Evolutionary conservation across 352 stramenopile genomes (phyloP).

Genomic region (Phytophthora agathidicida): DNA sequence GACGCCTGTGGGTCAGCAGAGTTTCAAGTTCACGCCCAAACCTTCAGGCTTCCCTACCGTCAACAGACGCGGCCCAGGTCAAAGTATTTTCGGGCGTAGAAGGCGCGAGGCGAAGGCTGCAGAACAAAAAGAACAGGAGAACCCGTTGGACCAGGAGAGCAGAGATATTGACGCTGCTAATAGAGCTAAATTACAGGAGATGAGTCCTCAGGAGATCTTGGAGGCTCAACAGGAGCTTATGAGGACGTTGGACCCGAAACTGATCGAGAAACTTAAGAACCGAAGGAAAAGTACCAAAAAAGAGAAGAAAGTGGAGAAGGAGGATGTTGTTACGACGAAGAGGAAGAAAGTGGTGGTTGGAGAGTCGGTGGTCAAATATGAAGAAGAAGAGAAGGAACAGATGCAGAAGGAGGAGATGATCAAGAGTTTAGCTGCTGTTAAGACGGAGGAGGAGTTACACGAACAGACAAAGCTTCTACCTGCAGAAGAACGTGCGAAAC

Average conservation of each 20-base stretch:
- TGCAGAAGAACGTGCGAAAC: constrained; percentile 73
- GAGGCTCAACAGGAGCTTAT: constrained; percentile 75
- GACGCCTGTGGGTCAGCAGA: constrained; percentile 39
- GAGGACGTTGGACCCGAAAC: constrained; percentile 58
- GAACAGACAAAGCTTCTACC: constrained; percentile 51
- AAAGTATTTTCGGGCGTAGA: constrained; percentile 77
- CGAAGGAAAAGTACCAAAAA: constrained; percentile 20
- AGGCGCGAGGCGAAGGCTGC: constrained; percentile 26
- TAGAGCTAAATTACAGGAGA: constrained; percentile 50
- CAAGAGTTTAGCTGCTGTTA: constrained; percentile 58
- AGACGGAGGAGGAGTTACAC: constrained; percentile 70
- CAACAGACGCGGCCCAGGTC: constrained; percentile 38
- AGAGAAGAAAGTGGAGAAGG: not conserved
- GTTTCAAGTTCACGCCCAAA: constrained; percentile 39
- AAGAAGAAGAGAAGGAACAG: constrained; percentile 9
- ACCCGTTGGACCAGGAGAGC: constrained; percentile 38
- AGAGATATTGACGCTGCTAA: constrained; percentile 72
- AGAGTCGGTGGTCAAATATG: constrained; percentile 16
- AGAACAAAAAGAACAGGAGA: constrained; percentile 4
- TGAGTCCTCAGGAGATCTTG: constrained; percentile 73
- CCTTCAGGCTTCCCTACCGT: constrained; percentile 68
- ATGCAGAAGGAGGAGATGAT: constrained; percentile 26
- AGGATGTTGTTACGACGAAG: not conserved
- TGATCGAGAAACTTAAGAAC: constrained; percentile 74
- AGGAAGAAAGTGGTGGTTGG: constrained; percentile 25